Evolutionary conservation across 768 basidiomycete species (phyloP).

Genomic region (Amanita thiersii): DNA sequence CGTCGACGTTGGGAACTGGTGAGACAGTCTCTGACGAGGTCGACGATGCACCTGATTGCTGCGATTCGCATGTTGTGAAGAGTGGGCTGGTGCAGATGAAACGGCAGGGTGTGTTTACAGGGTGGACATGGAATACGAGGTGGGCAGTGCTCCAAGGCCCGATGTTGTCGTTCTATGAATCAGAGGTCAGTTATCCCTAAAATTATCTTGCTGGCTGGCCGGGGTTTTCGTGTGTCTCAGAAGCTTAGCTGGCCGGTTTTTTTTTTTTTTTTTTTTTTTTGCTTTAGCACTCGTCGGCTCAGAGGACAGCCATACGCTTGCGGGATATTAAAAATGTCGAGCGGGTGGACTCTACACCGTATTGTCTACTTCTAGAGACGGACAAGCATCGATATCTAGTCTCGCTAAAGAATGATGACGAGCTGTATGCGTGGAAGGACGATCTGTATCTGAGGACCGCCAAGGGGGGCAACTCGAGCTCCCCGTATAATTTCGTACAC

Average conservation of each 20-base stretch:
- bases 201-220: background rate
- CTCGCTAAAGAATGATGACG: conserved; percentile 28
- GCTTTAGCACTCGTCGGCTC: too few relatives aligned
- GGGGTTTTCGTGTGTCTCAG: background rate
- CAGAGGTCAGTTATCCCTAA: conserved; percentile 55
- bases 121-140: conserved; percentile 83
- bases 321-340: conserved; percentile 29
- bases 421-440: conserved; percentile 39
- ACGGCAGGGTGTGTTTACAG: conserved; percentile 84
- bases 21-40: too few relatives aligned
- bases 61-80: conserved; percentile 47
- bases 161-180: conserved; percentile 78
- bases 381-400: conserved; percentile 24
- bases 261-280: too few relatives aligned
- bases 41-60: too few relatives aligned
- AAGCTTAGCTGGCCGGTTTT: conserved; percentile 12
- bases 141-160: conserved; percentile 83
- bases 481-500: conserved; percentile 31
- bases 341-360: conserved; percentile 27
- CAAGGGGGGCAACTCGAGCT: conserved; percentile 22
- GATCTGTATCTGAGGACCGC: conserved; percentile 34
- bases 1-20: too few relatives aligned
- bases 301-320: conserved; percentile 17
- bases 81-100: conserved; percentile 79
- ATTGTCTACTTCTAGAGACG: conserved; percentile 26